A percentile compares a stretch with the other conserved stretches of the same genome.
Conservation (phyloP, 768 basidiomycete genomes). For the Lentinula boryana region DNA sequence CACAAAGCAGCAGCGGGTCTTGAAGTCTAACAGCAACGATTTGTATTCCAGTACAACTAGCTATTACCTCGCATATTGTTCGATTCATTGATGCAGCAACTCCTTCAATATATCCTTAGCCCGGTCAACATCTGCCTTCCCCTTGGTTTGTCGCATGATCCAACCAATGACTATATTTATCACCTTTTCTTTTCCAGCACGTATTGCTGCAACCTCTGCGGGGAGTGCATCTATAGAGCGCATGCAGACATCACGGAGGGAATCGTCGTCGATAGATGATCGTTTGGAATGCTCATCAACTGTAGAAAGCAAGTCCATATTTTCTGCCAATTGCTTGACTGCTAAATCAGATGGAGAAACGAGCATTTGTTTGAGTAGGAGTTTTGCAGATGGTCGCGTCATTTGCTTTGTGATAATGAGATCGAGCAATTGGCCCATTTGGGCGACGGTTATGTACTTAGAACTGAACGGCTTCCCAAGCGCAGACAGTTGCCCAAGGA, state of each 20-base stretch:
- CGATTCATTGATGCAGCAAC: background rate
- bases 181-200: constrained; percentile 68
- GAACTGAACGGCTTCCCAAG: constrained; percentile 48
- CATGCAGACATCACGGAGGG: constrained; percentile 47
- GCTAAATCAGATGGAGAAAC: constrained; percentile 29
- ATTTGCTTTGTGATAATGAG: constrained; percentile 60
- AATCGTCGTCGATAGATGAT: constrained; percentile 20
- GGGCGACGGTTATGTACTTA: constrained; percentile 48
- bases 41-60: background rate
- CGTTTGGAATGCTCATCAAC: constrained; percentile 12
- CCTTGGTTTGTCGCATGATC: constrained; percentile 79
- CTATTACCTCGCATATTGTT: background rate
- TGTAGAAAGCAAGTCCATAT: constrained; percentile 42
- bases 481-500: constrained; percentile 70
- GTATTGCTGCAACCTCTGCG: constrained; percentile 57
- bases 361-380: constrained; percentile 69
- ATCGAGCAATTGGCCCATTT: constrained; percentile 75
- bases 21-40: background rate
- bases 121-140: constrained; percentile 68
- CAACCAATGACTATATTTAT: constrained; percentile 77
- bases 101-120: constrained; percentile 46
- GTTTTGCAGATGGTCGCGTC: constrained; percentile 83
- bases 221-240: constrained; percentile 65
- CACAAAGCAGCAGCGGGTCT: constrained; percentile 65
- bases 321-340: constrained; percentile 36